Evolutionary conservation across 495 filamentous ascomycete genomes (phyloP).

Genomic region (Diplogelasinospora grovesii): DNA sequence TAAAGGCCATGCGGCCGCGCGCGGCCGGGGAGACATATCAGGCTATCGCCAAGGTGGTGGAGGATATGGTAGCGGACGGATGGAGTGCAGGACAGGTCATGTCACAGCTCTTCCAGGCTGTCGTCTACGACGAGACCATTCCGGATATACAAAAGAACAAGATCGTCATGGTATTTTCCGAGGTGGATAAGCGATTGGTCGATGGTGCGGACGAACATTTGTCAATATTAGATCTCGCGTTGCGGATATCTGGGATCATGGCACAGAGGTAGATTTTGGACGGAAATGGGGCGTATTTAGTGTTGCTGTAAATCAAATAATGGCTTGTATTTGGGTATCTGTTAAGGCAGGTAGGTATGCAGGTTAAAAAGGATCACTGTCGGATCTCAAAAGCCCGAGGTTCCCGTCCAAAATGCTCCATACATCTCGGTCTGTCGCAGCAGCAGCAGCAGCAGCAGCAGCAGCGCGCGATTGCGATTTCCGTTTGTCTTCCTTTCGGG

Average conservation of each 20-base stretch:
- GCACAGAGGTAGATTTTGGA: conserved; percentile 29
- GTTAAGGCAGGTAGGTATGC: conserved; percentile 1
- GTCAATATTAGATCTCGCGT: conserved; percentile 73
- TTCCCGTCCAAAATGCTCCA: conserved; percentile 41
- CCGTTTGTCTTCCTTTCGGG: conserved; percentile 12
- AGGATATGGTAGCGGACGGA: conserved; percentile 89
- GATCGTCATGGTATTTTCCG: conserved; percentile 84
- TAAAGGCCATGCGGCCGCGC: conserved; percentile 71
- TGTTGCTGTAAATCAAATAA: neutral
- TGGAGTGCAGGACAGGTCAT: conserved; percentile 95
- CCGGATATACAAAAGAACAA: conserved; percentile 81
- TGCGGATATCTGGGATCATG: conserved; percentile 74
- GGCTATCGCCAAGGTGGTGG: conserved; percentile 67
- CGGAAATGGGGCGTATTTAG: neutral
- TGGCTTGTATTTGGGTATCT: neutral
- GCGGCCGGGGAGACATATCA: conserved; percentile 60
- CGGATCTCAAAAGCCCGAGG: conserved; percentile 32
- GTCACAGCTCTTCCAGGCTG: conserved; percentile 70
- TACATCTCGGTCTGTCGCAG: no score
- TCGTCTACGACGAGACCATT: conserved; percentile 78
- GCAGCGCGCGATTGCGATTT: no score
- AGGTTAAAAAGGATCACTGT: conserved; percentile 11
- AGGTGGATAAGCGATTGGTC: conserved; percentile 88
- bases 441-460: no score
- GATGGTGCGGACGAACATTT: conserved; percentile 97